A percentile compares a stretch with the other conserved stretches of the same genome.
Conservation (phyloP, 441 rosid species). For the Adansonia gregorii region DNA sequence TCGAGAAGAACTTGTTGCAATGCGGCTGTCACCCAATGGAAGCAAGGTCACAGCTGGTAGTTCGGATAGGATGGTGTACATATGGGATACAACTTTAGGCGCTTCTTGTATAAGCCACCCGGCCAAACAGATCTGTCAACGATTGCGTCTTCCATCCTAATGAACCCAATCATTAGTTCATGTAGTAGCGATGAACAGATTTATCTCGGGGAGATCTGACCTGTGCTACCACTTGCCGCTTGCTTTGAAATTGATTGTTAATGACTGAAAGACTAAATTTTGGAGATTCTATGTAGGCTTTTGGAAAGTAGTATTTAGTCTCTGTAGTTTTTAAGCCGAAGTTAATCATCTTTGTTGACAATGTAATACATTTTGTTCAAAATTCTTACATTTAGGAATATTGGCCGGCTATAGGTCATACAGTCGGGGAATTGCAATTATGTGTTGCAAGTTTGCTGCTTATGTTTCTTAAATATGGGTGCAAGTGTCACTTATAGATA, state of each 20-base stretch:
- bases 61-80: constrained; percentile 87
- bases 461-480: no score
- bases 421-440: background rate
- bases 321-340: constrained; percentile 14
- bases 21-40: constrained; percentile 92
- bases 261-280: constrained; percentile 6
- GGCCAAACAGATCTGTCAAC: constrained; percentile 86
- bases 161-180: constrained; percentile 80
- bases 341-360: constrained; percentile 3
- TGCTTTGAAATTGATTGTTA: background rate
- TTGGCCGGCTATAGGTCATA: background rate
- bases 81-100: constrained; percentile 89
- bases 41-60: constrained; percentile 97
- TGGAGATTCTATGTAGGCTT: background rate
- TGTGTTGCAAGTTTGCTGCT: no score
- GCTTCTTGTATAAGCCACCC: constrained; percentile 84
- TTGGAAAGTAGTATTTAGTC: constrained; percentile 12
- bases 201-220: constrained; percentile 82
- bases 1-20: constrained; percentile 84
- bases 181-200: constrained; percentile 92
- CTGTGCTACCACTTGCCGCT: background rate
- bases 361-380: constrained; percentile 6
- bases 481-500: no score
- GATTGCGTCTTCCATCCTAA: constrained; percentile 80
- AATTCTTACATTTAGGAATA: background rate